Conservation (phyloP, 2,329 filamentous ascomycete genomes). For the Cryphonectria radicalis region DNA sequence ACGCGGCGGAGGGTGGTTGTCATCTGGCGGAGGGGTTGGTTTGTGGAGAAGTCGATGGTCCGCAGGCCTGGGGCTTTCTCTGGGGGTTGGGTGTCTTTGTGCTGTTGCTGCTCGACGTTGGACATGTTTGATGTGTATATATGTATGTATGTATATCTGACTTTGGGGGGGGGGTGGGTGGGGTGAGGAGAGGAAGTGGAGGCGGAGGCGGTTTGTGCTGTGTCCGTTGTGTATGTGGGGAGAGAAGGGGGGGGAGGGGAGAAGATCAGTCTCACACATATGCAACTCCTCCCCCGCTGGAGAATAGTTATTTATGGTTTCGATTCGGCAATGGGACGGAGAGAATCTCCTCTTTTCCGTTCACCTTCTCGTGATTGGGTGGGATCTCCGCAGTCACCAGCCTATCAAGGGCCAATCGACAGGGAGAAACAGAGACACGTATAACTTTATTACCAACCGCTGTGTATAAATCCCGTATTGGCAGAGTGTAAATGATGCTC, state of each 20-base stretch:
- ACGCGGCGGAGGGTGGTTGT: constrained; percentile 28
- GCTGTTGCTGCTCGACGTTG: neutral
- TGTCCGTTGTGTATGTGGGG: neutral
- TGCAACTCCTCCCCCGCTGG: neutral
- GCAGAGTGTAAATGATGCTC: neutral
- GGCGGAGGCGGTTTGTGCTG: no score
- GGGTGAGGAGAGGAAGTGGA: neutral
- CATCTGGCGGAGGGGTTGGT: constrained; percentile 25
- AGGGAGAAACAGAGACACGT: neutral
- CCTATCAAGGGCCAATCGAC: neutral
- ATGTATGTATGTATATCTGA: neutral
- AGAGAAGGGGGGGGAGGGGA: neutral
- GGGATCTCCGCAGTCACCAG: neutral
- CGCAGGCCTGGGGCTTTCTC: neutral
- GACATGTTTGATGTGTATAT: neutral
- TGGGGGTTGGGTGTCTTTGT: neutral
- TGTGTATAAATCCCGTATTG: neutral
- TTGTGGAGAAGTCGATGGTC: constrained; percentile 27
- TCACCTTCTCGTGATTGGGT: neutral
- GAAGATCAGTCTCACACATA: neutral
- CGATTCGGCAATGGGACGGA: neutral
- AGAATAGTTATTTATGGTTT: neutral
- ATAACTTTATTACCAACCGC: neutral
- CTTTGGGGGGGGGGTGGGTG: neutral
- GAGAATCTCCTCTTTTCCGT: neutral